Evolutionary conservation across 75 land plant species (phyloP), one percentile per base, ranked within the genome.

Genomic region (Selaginella moellendorffii): DNA sequence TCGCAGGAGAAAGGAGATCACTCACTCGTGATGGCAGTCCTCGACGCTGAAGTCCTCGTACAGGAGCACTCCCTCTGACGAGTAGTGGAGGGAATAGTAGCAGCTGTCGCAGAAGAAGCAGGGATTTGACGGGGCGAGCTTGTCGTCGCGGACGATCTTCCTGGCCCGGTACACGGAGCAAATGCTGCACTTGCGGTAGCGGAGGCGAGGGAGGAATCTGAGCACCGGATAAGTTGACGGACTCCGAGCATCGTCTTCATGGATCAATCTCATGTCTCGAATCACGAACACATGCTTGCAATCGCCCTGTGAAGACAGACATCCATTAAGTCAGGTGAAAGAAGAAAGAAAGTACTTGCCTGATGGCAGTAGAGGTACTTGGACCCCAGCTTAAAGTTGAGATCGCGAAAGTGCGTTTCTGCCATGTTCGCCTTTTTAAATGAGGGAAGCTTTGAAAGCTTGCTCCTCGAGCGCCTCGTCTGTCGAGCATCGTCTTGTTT

Each of bases 361-460:
- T 92, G 98, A 59, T 93, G 98, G 62, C 95, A 88, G 64, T 93
- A 93, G 22, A 89, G 80, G 68, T 88, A 93, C 18, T 74, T 78
- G 30, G 80, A 78, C 26, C 98, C 98, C 21, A 89, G 69, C 51
- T 77, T 78, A 65, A 79, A 83, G 9, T 69, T 68, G 61, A 88
- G 53, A 61, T 93, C 90, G 61, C 69, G 72, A 59, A 93, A 85
- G 18, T 71, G 72, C 28, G 81, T 75, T 58, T 51, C 66, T 9
- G 75, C 68, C 96, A 93, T 93, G 64, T 73, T 62, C 42, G 69
- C 63, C 42, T 87, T 52, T 71, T 52, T 73, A 52, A 87, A 84
- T 2, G 25, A 29, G 30, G 92, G 96, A 61, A 90, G 66, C 2
- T 58, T 58, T 22, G 69, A 30, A 52, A 29, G 23, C 58, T 60